These are phyloP conservation scores for Backusella mclennaniae DNA, from an alignment of 192 early-diverging fungal species.

Conservation along the genomic window DNA sequence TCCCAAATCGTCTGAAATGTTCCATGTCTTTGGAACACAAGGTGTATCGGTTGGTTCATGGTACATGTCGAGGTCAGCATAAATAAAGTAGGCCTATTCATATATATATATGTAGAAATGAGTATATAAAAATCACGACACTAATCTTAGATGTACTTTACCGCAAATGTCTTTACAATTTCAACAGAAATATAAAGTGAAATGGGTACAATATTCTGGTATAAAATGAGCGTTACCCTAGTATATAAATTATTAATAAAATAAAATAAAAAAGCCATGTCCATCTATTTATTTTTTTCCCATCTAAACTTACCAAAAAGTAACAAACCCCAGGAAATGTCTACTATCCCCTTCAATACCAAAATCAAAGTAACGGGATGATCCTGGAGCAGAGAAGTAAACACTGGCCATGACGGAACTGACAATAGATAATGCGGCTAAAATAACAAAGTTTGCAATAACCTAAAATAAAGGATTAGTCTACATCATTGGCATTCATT, in stretches of 20 bases:
- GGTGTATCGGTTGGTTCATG: conserved; percentile 72
- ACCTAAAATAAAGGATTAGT: conserved; percentile 43
- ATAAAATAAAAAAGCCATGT: conserved; percentile 2
- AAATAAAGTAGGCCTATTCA: conserved; percentile 85
- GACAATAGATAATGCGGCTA: conserved; percentile 72
- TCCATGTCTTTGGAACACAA: conserved; percentile 87
- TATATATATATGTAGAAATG: neutral
- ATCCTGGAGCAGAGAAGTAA: conserved; percentile 56
- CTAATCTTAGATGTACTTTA: conserved; percentile 26
- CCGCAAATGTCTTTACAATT: conserved; percentile 86
- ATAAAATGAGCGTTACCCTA: conserved; percentile 84
- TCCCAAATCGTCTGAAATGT: conserved; percentile 91
- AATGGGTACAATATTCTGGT: conserved; percentile 96
- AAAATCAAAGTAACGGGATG: conserved; percentile 49
- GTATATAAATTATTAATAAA: neutral
- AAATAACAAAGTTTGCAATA: conserved; percentile 75
- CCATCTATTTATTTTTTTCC: neutral
- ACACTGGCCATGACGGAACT: conserved; percentile 66
- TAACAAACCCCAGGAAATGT: conserved; percentile 61
- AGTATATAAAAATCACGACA: neutral
- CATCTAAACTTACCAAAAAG: conserved; percentile 58
- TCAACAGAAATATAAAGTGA: conserved; percentile 94
- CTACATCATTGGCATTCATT: neutral
- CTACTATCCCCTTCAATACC: conserved; percentile 49
- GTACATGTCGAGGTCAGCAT: conserved; percentile 90